These are phyloP conservation scores for Petrea volubilis DNA, from an alignment of 257 asterid genomes.

Conservation along the genomic window DNA sequence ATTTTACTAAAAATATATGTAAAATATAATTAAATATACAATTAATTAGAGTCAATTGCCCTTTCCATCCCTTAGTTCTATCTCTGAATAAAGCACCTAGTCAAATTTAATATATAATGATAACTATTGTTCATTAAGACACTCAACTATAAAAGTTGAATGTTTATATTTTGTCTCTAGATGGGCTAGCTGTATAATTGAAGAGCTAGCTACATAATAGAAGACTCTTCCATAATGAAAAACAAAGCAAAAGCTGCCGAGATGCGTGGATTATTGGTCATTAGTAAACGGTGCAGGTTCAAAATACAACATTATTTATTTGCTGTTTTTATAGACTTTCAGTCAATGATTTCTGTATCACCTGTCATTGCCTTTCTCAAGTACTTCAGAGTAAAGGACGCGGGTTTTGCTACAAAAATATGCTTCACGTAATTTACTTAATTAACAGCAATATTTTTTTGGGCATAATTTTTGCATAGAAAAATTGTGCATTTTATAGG, in stretches of 20 bases:
- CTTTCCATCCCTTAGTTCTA: too few relatives aligned
- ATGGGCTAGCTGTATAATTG: too few relatives aligned
- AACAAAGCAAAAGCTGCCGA: background rate
- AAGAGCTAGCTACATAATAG: background rate
- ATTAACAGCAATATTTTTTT: background rate
- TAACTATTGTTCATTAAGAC: too few relatives aligned
- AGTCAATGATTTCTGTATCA: background rate
- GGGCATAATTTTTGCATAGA: background rate
- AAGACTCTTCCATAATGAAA: constrained; percentile 12
- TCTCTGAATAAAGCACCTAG: too few relatives aligned
- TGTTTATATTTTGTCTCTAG: background rate
- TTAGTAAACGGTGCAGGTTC: background rate
- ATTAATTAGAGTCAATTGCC: too few relatives aligned
- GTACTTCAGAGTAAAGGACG: constrained; percentile 7
- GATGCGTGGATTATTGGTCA: constrained; percentile 6
- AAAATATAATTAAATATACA: too few relatives aligned
- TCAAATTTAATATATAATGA: too few relatives aligned
- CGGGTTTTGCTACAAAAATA: background rate
- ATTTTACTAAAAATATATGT: too few relatives aligned
- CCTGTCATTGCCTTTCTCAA: background rate
- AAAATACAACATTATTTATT: background rate
- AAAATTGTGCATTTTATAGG: background rate
- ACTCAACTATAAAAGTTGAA: background rate
- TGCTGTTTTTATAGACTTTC: background rate
- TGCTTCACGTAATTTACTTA: constrained; percentile 28